These are phyloP conservation scores for Stereum hirsutum DNA, from an alignment of 1,284 basidiomycete species.

Conservation along the genomic window DNA sequence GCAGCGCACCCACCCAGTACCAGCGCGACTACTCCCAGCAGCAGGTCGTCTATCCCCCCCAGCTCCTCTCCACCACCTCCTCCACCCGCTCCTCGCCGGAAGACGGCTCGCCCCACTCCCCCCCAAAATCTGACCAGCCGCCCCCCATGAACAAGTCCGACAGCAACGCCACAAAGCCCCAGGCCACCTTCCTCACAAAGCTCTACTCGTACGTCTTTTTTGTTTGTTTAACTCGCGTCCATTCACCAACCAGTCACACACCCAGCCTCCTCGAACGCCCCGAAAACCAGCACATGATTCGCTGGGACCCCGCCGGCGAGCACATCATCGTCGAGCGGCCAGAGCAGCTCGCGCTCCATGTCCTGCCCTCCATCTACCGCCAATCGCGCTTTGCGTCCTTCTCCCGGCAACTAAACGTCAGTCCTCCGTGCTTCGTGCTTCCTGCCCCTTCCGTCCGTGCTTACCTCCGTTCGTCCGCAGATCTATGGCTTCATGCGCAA, in stretches of 20 bases:
- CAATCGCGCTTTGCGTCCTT: slow-evolving; percentile 92
- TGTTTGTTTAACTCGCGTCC: slow-evolving; percentile 15
- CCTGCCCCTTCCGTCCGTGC: slow-evolving; percentile 11
- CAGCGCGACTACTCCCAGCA: slow-evolving; percentile 2
- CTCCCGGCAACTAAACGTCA: slow-evolving; percentile 86
- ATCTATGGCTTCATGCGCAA: slow-evolving; percentile 96
- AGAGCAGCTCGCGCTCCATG: slow-evolving; percentile 82
- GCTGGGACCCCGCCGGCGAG: slow-evolving; percentile 84
- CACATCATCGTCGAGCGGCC: slow-evolving; percentile 89
- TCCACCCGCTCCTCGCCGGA: slow-evolving; percentile 12
- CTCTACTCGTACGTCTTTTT: slow-evolving; percentile 82
- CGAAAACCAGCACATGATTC: slow-evolving; percentile 87
- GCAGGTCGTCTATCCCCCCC: slow-evolving; percentile 34
- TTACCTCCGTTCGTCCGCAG: slow-evolving; percentile 29
- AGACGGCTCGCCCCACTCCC: slow-evolving; percentile 16
- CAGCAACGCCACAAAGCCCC: slow-evolving; percentile 47
- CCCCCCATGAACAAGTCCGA: neutral
- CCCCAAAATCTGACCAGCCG: slow-evolving; percentile 21
- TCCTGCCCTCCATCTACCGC: slow-evolving; percentile 82
- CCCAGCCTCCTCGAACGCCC: slow-evolving; percentile 71
- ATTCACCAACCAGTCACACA: slow-evolving; percentile 6
- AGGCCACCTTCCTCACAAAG: slow-evolving; percentile 88
- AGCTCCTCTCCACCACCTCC: slow-evolving; percentile 17
- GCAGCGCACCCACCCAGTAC: slow-evolving; percentile 38
- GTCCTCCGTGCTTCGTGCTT: slow-evolving; percentile 28